phyloP scores from a whole-genome alignment of 2,329 filamentous ascomycete species.

The Grosmannia huntii region DNA sequence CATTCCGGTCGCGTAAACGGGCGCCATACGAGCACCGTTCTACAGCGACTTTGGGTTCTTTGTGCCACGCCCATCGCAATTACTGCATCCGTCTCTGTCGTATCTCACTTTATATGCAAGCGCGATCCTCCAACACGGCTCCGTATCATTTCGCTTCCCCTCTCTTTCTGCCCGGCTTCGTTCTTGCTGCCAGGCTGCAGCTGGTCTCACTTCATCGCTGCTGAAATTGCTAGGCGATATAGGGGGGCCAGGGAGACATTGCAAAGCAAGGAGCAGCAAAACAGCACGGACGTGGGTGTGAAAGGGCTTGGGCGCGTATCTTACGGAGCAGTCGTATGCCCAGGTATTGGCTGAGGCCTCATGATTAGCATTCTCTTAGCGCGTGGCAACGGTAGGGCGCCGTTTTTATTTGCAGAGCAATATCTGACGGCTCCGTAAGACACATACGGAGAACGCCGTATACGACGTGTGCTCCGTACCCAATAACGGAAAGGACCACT shows the following conservation, averaged over 20 bases:
- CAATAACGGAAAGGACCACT: background rate
- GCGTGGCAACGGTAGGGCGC: background rate
- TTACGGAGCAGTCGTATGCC: too few relatives aligned
- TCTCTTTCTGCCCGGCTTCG: background rate
- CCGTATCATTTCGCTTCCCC: conserved; percentile 1
- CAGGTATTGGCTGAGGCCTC: background rate
- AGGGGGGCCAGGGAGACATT: background rate
- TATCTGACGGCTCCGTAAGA: too few relatives aligned
- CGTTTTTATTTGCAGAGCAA: background rate
- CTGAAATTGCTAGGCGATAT: background rate
- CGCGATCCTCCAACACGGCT: background rate
- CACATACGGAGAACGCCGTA: too few relatives aligned
- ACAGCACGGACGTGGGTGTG: background rate
- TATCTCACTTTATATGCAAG: background rate
- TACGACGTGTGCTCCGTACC: too few relatives aligned
- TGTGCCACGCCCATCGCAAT: background rate
- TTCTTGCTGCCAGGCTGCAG: background rate
- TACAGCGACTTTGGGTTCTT: background rate
- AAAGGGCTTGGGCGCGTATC: too few relatives aligned
- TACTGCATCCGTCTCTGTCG: background rate
- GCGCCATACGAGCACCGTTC: background rate
- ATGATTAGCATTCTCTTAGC: background rate
- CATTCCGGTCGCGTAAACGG: background rate
- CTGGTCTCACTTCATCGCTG: background rate
- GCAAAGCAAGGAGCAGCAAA: background rate